Base-by-base conservation (phyloP, 345 rosid genomes). In the Syzygium aromaticum region DNA sequence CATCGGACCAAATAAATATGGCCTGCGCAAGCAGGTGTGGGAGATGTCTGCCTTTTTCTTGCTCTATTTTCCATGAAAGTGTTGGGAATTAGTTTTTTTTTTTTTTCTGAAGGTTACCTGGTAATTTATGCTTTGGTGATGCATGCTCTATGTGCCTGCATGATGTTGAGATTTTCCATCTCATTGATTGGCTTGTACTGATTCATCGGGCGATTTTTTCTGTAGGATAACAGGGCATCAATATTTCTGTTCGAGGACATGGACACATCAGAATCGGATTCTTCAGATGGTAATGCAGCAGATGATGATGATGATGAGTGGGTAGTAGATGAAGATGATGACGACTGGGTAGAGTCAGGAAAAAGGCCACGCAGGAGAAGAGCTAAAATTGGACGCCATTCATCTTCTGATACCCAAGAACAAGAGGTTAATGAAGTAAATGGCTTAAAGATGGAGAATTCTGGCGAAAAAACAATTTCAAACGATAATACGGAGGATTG, bases 201-300 rank as follows among this genome's bases (percentile, higher is more conserved):
- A 84, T 43, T 30, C 6, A 30, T 38, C 13, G 46, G 43, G 56
- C 6, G 46, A 84, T 84, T 84, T 27, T 84, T 25, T 84, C 46
- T 43, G 61, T 30, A 93, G 96, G 97, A 92, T 61, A 88, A 84
- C 5, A 90, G 98, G 43, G 92, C 86, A 73, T 95, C 99, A 0
- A 73, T 90, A 12, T 87, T 91, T 25, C 85, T 91, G 52, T 38
- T 91, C 52, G 99, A 95, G 86, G 98, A 98, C 91, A 98, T 98
- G 99, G 99, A 98, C 86, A 96, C 91, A 80, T 94, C 98, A 28
- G 95, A 93, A 6, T 95, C 98, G 19, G 99, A 96, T 49, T 61
- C 38, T 59, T 88, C 89, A 4, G 90, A 78, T 63, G 56, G 30
- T 52, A 87, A 92, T 86, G 83, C 82, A 78, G 90, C 85, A 78